Base-by-base conservation (phyloP, 1,284 basidiomycete species). In the Ganoderma sp. region DNA sequence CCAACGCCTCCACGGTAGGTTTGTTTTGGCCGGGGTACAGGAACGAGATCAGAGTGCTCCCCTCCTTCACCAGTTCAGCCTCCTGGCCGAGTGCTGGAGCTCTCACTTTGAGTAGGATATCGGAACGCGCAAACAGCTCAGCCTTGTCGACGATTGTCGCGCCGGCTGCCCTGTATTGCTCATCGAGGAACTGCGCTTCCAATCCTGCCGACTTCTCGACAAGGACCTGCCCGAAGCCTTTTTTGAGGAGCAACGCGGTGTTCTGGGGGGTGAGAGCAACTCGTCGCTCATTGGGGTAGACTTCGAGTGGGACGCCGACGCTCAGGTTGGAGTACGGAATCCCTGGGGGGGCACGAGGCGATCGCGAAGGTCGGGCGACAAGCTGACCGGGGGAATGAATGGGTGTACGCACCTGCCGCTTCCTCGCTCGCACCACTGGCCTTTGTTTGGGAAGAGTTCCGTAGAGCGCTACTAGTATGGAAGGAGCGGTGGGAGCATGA, bases 51-150 rank as follows among this genome's bases (percentile, higher is more conserved):
- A 94, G 78, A 3, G 92, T 94, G 78, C 88, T 90, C 60, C 90
- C 91, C 74, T 88, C 82, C 75, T 87, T 91, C 73, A 95, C 76
- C 65, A 79, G 76, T 34, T 85, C 82, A 15, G 84, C 82, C 78
- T 94, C 92, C 73, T 87, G 80, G 54, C 86, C 88, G 61, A 83
- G 77, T 42, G 86, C 78, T 50, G 93, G 93, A 50, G 93, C 88
- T 69, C 92, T 86, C 67, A 95, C 93, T 85, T 95, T 95, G 70
- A 95, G 84, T 74, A 94, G 82, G 74, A 95, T 91, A 76, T 95
- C 92, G 2, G 91, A 83, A 43, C 82, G 81, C 58, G 80, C 79
- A 75, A 87, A 90, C 5, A 94, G 79, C 69, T 90, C 87, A 65
- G 89, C 86, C 73, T 83, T 83, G 61, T 89, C 86, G 34, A 88